phyloP scores from a whole-genome alignment of 306 rosid species.

The Canavalia ensiformis region DNA sequence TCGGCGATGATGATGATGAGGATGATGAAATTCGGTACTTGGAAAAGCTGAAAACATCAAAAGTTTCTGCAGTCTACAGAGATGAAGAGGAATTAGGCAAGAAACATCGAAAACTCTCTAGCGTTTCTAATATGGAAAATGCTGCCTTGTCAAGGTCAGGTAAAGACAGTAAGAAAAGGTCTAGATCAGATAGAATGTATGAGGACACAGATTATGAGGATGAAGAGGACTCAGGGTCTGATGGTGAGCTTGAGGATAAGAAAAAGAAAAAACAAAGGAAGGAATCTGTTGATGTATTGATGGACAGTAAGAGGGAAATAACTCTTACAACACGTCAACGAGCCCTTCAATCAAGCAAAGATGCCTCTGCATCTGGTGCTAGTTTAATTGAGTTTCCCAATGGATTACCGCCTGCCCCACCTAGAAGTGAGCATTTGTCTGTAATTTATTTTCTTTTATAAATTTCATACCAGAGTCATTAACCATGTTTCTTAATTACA shows the following conservation, averaged over 20 bases:
- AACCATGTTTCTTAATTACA: constrained; percentile 53
- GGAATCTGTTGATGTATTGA: constrained; percentile 77
- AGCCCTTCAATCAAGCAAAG: constrained; percentile 92
- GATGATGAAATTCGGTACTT: constrained; percentile 92
- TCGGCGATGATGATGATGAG: constrained; percentile 71
- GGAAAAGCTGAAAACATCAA: constrained; percentile 89
- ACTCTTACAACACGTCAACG: constrained; percentile 89
- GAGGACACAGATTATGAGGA: constrained; percentile 65
- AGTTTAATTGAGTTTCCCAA: constrained; percentile 92
- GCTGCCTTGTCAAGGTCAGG: constrained; percentile 55
- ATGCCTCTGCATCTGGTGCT: constrained; percentile 69
- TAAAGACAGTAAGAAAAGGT: constrained; percentile 52
- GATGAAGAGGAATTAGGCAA: constrained; percentile 82
- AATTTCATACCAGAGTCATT: constrained; percentile 39
- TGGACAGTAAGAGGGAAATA: constrained; percentile 78
- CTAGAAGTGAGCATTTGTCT: constrained; percentile 82
- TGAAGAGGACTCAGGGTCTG: constrained; percentile 79
- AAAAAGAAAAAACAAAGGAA: constrained; percentile 81
- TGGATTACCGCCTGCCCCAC: constrained; percentile 92
- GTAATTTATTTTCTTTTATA: constrained; percentile 22
- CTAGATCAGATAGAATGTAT: constrained; percentile 51
- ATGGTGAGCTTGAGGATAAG: constrained; percentile 76
- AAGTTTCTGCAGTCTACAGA: constrained; percentile 65
- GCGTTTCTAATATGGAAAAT: constrained; percentile 74
- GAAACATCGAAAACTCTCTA: constrained; percentile 83